phyloP scores from a whole-genome alignment of 2,329 filamentous ascomycete genomes.

The Myriosclerotinia scirpicola region DNA sequence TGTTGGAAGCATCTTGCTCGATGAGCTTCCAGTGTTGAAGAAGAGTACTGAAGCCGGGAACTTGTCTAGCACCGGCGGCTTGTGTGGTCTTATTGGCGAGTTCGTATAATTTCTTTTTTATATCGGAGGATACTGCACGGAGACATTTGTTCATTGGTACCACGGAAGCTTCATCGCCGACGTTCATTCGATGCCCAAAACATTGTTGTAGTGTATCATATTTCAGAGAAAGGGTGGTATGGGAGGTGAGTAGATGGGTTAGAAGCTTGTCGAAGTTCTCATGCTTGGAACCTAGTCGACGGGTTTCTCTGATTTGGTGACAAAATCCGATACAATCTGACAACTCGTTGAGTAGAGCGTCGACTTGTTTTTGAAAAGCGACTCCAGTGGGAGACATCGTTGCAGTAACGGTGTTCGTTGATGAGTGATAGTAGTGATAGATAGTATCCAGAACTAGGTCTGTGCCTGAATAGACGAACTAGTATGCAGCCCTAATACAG shows the following conservation, averaged over 20 bases:
- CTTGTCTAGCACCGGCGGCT: neutral
- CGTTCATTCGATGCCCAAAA: constrained; percentile 13
- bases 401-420: neutral
- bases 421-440: neutral
- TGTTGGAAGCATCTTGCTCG: constrained; percentile 10
- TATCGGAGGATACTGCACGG: constrained; percentile 10
- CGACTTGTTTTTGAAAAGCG: constrained; percentile 11
- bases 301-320: constrained; percentile 13
- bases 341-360: constrained; percentile 9
- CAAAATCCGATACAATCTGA: constrained; percentile 17
- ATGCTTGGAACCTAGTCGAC: constrained; percentile 16
- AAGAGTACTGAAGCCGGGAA: constrained; percentile 10
- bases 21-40: constrained; percentile 17
- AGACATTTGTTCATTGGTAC: constrained; percentile 15
- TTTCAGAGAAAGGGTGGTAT: neutral
- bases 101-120: constrained; percentile 14
- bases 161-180: constrained; percentile 8
- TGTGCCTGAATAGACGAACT: constrained; percentile 1
- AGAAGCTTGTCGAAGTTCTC: constrained; percentile 18
- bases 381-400: constrained; percentile 17
- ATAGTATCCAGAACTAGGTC: neutral
- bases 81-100: constrained; percentile 3
- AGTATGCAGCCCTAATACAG: neutral
- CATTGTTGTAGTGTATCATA: constrained; percentile 14
- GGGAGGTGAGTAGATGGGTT: neutral